Evolutionary conservation across 2,329 filamentous ascomycete species (phyloP), one percentile per base, ranked within the genome.

Genomic region (Raffaelea albimanens): DNA sequence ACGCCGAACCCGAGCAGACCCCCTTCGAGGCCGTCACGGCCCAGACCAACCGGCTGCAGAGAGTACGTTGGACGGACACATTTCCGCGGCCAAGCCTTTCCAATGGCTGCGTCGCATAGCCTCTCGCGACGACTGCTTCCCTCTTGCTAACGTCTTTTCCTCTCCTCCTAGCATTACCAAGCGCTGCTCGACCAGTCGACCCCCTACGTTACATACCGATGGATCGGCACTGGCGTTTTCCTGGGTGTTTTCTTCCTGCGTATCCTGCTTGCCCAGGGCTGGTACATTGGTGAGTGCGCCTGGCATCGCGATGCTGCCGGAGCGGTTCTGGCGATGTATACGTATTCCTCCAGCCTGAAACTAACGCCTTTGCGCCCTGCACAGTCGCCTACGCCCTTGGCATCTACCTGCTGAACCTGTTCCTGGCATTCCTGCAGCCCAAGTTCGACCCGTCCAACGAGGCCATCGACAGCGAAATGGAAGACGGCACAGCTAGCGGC

Each of bases 381-480:
- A 29, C 57, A 95, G 93, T 98, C 59, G 91, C 90, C 57, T 98
- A 98, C 68, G 93, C 91, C 34, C 82, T 98, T 48, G 93, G 91
- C 58, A 98, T 98, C 69, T 98, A 98, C 74, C 86, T 98, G 43
- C 83, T 98, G 52, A 98, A 98, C 71, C 82, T 98, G 52, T 98
- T 98, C 78, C 87, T 98, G 64, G 93, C 93, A 58, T 98, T 98
- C 75, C 78, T 98, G 47, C 87, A 91, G 62, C 93, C 93, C 59
- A 98, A 98, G 73, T 97, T 98, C 73, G 93, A 98, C 71, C 93
- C 93, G 48, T 95, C 89, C 55, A 87, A 93, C 63, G 91, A 95
- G 63, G 75, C 76, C 43, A 75, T 89, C 64, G 93, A 98, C 66
- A 93, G 89, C 63, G 90, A 94, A 56, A 91, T 97, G 77, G 93